Evolutionary conservation across 768 basidiomycete genomes (phyloP).

Genomic region (Hemileccinum rubropunctum): DNA sequence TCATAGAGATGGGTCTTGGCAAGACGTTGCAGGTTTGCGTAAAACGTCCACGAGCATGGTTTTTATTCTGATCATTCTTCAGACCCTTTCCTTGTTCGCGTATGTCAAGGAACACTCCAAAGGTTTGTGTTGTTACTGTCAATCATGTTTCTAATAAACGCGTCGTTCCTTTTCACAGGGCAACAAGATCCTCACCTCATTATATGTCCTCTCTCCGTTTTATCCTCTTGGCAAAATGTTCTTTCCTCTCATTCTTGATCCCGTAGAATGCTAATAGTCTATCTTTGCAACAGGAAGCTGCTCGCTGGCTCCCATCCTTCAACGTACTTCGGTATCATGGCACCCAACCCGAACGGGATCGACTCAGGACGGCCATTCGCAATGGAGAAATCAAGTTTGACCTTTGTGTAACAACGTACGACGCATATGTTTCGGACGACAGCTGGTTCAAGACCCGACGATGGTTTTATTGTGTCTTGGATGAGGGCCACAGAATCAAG

Average conservation of each 20-base stretch:
- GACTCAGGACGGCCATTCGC: slow-evolving; percentile 47
- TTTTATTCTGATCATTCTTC: slow-evolving; percentile 2
- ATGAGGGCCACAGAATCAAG: slow-evolving; percentile 74
- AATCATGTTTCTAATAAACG: background rate
- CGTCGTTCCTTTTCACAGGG: slow-evolving; percentile 22
- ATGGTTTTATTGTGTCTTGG: slow-evolving; percentile 60
- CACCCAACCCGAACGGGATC: slow-evolving; percentile 46
- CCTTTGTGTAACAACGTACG: slow-evolving; percentile 69
- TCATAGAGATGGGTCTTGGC: slow-evolving; percentile 58
- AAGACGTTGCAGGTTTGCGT: slow-evolving; percentile 56
- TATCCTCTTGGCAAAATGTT: slow-evolving; percentile 57
- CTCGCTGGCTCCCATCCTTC: slow-evolving; percentile 53
- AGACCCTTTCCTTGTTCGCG: slow-evolving; percentile 65
- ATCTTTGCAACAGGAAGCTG: slow-evolving; percentile 40
- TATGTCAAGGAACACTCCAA: slow-evolving; percentile 56
- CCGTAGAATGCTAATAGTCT: background rate
- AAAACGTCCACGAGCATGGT: background rate
- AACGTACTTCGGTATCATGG: slow-evolving; percentile 63
- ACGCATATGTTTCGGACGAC: slow-evolving; percentile 55
- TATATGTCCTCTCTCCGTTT: slow-evolving; percentile 68
- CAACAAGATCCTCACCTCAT: slow-evolving; percentile 63
- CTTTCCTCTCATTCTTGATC: slow-evolving; percentile 5
- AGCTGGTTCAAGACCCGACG: slow-evolving; percentile 57
- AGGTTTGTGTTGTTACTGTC: slow-evolving; percentile 27
- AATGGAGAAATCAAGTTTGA: slow-evolving; percentile 36